Conservation (phyloP, 2,329 filamentous ascomycete species). For the Zymoseptoria ardabiliae region DNA sequence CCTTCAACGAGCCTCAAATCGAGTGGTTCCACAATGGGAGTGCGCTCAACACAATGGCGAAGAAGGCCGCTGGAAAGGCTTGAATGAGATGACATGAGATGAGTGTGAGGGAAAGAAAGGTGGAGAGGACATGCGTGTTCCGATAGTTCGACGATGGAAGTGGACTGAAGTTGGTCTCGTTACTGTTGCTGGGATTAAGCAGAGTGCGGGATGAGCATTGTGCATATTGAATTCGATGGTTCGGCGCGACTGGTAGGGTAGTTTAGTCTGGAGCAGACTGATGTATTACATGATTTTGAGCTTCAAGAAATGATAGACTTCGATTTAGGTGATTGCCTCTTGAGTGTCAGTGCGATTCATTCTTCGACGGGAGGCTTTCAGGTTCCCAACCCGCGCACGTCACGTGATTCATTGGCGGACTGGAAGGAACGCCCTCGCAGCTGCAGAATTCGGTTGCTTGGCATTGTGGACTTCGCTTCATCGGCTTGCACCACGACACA, state of each 20-base stretch:
- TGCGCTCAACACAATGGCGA: constrained; percentile 97
- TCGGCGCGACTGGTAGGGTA: background rate
- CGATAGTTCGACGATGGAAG: background rate
- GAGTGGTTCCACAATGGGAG: constrained; percentile 99
- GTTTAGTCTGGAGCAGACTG: background rate
- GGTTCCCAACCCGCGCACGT: background rate
- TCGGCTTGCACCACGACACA: background rate
- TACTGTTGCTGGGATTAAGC: background rate
- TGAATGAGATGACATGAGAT: background rate
- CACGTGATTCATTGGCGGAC: background rate
- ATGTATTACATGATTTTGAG: background rate
- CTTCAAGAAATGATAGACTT: background rate
- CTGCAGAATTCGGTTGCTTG: background rate
- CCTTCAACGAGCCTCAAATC: constrained; percentile 96
- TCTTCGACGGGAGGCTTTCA: background rate
- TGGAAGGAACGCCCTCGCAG: background rate
- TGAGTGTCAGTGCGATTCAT: background rate
- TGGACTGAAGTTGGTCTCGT: background rate
- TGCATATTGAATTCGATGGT: background rate
- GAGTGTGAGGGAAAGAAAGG: background rate
- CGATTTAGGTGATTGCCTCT: background rate
- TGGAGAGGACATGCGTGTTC: background rate
- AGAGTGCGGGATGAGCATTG: background rate
- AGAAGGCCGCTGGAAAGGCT: constrained; percentile 36
- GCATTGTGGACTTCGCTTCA: background rate